These are phyloP conservation scores for Cryphonectria parasitica DNA, from an alignment of 2,329 filamentous ascomycete species.

Conservation along the genomic window DNA sequence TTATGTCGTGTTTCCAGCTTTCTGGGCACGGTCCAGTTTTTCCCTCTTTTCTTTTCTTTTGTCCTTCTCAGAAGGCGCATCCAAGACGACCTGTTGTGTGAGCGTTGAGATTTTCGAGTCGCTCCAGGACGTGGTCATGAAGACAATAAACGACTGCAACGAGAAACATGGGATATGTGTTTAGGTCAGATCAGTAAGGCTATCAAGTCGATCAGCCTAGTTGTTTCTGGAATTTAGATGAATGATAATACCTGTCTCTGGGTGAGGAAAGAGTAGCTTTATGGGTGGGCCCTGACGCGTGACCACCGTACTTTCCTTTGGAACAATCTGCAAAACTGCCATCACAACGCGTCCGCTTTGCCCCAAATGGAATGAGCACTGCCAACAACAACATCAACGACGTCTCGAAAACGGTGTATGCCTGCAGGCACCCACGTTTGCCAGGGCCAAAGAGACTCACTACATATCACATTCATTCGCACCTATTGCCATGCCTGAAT, in stretches of 20 bases:
- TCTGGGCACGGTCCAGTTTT: not conserved
- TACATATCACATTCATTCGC: too few relatives aligned
- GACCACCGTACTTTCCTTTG: not conserved
- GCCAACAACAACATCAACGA: not conserved
- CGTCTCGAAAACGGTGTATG: conserved; percentile 8
- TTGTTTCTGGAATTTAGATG: not conserved
- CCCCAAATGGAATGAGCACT: not conserved
- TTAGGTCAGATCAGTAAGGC: not conserved
- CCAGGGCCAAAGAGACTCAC: too few relatives aligned
- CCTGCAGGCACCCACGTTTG: not conserved
- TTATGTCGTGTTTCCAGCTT: not conserved
- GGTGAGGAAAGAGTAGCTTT: not conserved
- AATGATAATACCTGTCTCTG: not conserved
- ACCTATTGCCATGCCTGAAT: too few relatives aligned
- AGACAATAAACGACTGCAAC: conserved; percentile 3
- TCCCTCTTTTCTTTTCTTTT: not conserved
- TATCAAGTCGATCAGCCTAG: not conserved
- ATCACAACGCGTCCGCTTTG: not conserved
- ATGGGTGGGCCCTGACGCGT: not conserved
- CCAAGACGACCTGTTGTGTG: not conserved
- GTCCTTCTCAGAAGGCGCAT: not conserved
- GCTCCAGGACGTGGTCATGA: not conserved
- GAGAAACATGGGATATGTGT: not conserved
- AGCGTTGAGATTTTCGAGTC: conserved; percentile 1
- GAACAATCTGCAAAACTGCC: not conserved